Conservation (phyloP, 495 filamentous ascomycete species). For the Neurospora sp. region DNA sequence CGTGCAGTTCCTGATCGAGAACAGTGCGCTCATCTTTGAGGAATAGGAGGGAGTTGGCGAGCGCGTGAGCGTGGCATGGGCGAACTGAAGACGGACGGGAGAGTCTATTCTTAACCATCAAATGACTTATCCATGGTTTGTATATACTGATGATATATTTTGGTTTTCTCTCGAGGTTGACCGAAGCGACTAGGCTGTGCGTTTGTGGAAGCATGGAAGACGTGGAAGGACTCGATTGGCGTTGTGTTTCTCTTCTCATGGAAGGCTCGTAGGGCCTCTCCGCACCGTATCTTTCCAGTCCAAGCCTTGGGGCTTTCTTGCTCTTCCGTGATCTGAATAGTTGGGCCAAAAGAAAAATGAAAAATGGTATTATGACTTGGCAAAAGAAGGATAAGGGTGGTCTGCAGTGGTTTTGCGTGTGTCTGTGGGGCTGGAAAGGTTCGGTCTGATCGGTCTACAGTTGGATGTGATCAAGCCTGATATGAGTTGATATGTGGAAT, state of each 20-base stretch:
- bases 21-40: conserved; percentile 68
- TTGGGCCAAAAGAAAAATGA: not conserved
- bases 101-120: not conserved
- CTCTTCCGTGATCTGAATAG: not conserved
- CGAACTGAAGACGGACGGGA: not conserved
- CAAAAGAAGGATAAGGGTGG: not conserved
- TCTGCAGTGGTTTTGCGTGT: not conserved
- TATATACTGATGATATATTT: conserved; percentile 7
- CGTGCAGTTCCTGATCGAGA: conserved; percentile 82
- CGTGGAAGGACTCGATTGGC: not conserved
- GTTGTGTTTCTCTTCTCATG: not conserved
- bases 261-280: not conserved
- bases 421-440: not conserved
- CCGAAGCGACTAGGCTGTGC: not conserved
- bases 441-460: not conserved
- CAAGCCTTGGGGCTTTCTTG: not conserved
- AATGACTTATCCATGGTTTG: not conserved
- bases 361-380: not conserved
- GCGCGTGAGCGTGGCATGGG: not conserved
- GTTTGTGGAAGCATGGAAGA: not conserved
- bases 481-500: not conserved
- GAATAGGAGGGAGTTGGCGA: conserved; percentile 14
- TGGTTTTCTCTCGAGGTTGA: not conserved
- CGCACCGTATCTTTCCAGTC: not conserved
- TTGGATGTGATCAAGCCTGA: not conserved